A percentile compares a stretch with the other conserved stretches of the same genome.
These are phyloP conservation scores for Solanum etuberosum DNA, from an alignment of 257 asterid species.

Conservation along the genomic window DNA sequence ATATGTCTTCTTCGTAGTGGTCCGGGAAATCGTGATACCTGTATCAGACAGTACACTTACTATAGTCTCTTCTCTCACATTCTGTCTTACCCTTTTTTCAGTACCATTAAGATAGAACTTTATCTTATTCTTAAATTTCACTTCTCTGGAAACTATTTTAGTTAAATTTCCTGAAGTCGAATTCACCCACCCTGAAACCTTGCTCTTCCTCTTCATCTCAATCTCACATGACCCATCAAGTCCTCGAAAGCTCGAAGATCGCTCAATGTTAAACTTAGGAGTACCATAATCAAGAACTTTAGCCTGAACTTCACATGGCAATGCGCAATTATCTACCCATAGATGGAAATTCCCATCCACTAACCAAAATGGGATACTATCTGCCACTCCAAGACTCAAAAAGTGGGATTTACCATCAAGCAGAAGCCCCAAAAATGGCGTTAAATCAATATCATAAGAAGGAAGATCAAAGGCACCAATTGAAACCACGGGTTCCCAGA, in stretches of 20 bases:
- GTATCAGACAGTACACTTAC: slow-evolving; percentile 11
- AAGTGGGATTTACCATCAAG: slow-evolving; percentile 45
- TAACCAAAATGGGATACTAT: slow-evolving; percentile 67
- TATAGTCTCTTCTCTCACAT: slow-evolving; percentile 26
- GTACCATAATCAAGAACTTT: slow-evolving; percentile 13
- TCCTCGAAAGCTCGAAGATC: slow-evolving; percentile 15
- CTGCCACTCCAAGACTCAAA: slow-evolving; percentile 42
- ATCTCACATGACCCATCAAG: slow-evolving; percentile 48
- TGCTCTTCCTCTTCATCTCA: slow-evolving; percentile 34
- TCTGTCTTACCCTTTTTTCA: slow-evolving; percentile 35
- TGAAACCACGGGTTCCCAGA: slow-evolving; percentile 83
- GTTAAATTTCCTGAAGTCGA: slow-evolving; percentile 67
- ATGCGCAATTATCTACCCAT: slow-evolving; percentile 50
- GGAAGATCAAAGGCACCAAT: slow-evolving; percentile 87
- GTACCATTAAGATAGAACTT: slow-evolving; percentile 33
- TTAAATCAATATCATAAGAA: slow-evolving; percentile 59
- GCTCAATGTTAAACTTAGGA: slow-evolving; percentile 23
- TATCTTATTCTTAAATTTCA: slow-evolving; percentile 43
- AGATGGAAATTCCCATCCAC: slow-evolving; percentile 74
- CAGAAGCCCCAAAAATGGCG: slow-evolving; percentile 51
- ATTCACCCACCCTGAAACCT: slow-evolving; percentile 69
- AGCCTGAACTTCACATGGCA: slow-evolving; percentile 34
- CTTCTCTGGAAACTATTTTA: slow-evolving; percentile 9
- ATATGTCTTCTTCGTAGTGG: slow-evolving; percentile 17
- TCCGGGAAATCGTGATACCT: slow-evolving; percentile 8